Conservation (phyloP, 2,329 filamentous ascomycete species). For the Shiraia sp. region DNA sequence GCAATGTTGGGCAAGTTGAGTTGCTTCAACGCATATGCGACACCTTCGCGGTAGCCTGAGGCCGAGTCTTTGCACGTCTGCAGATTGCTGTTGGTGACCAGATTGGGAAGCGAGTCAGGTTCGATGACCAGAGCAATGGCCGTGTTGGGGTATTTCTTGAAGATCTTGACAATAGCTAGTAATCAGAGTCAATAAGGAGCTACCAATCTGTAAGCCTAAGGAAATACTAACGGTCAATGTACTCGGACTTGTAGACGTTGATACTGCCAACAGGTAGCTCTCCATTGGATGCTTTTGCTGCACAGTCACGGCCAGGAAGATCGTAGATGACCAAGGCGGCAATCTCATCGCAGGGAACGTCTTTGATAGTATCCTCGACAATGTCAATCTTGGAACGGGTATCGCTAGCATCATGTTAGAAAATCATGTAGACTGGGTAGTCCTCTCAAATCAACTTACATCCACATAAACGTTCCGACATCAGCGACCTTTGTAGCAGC, state of each 20-base stretch:
- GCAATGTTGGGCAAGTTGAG: slow-evolving; percentile 66
- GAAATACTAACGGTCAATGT: slow-evolving; percentile 53
- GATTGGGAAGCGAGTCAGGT: slow-evolving; percentile 66
- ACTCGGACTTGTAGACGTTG: slow-evolving; percentile 55
- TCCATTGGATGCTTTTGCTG: slow-evolving; percentile 67
- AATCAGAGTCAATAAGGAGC: slow-evolving; percentile 1
- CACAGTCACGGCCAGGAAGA: slow-evolving; percentile 67
- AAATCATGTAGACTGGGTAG: background rate
- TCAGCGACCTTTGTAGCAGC: slow-evolving; percentile 53
- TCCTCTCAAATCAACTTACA: slow-evolving; percentile 45
- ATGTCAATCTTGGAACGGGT: slow-evolving; percentile 56
- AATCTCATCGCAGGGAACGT: slow-evolving; percentile 53
- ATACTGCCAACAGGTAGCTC: slow-evolving; percentile 61
- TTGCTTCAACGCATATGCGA: slow-evolving; percentile 61
- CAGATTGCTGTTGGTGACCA: slow-evolving; percentile 63
- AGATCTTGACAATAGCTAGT: slow-evolving; percentile 54
- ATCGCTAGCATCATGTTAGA: slow-evolving; percentile 33
- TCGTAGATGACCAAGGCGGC: slow-evolving; percentile 66
- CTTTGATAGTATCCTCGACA: slow-evolving; percentile 55
- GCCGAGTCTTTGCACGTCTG: slow-evolving; percentile 61
- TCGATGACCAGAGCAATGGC: slow-evolving; percentile 54
- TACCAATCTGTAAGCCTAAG: background rate
- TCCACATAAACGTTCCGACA: slow-evolving; percentile 58
- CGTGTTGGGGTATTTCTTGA: slow-evolving; percentile 58
- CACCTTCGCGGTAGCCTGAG: slow-evolving; percentile 60